phyloP scores from a whole-genome alignment of 768 basidiomycete species.

The Tricholoma sp. region DNA sequence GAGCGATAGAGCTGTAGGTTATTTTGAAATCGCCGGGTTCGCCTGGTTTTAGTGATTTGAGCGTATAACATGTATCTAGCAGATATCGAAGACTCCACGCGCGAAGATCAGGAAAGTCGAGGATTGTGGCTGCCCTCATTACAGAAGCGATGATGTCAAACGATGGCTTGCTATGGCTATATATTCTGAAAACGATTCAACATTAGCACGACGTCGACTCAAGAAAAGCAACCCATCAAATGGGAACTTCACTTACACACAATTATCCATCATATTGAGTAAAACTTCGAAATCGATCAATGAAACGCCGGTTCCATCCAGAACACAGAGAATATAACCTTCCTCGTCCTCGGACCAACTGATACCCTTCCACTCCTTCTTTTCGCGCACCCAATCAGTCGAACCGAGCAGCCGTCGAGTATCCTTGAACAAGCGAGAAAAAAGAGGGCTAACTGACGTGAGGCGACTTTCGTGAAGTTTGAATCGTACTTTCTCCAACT shows the following conservation, averaged over 20 bases:
- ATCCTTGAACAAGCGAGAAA: slow-evolving; percentile 16
- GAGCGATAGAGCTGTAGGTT: not conserved
- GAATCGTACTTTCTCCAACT: slow-evolving; percentile 28
- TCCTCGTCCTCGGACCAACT: not conserved
- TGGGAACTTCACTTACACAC: slow-evolving; percentile 21
- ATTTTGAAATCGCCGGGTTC: not conserved
- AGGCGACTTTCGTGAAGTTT: slow-evolving; percentile 33
- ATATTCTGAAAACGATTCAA: slow-evolving; percentile 11
- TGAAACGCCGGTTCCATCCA: slow-evolving; percentile 17
- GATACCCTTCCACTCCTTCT: slow-evolving; percentile 9
- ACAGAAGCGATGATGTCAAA: slow-evolving; percentile 27
- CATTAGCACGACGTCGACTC: not conserved
- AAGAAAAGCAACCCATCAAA: not conserved
- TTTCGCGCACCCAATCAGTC: not conserved
- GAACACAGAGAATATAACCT: not conserved
- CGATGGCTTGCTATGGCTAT: slow-evolving; percentile 14
- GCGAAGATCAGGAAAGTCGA: slow-evolving; percentile 7
- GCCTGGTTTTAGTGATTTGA: not conserved
- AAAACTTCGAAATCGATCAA: slow-evolving; percentile 29
- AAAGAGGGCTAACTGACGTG: slow-evolving; percentile 26
- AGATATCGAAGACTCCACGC: not conserved
- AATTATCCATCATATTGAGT: slow-evolving; percentile 27
- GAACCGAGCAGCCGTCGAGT: not conserved
- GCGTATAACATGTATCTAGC: not conserved
- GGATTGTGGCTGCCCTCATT: slow-evolving; percentile 28